A percentile compares a stretch with the other conserved stretches of the same genome.
phyloP scores from a whole-genome alignment of 2,329 filamentous ascomycete genomes.

The Claviceps quebecensis region DNA sequence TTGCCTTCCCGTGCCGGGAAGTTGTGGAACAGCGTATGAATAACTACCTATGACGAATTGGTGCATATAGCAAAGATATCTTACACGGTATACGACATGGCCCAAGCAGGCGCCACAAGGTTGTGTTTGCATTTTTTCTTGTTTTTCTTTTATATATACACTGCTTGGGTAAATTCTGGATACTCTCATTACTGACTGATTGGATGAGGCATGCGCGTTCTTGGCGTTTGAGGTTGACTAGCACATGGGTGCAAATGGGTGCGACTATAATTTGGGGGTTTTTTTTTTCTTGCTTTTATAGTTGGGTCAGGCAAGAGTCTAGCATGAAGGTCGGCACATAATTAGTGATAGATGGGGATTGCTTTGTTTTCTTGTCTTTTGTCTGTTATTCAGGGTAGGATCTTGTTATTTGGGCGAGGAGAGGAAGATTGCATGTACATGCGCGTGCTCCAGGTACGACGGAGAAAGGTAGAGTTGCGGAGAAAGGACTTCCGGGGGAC shows the following conservation, averaged over 20 bases:
- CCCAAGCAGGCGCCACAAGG: background rate
- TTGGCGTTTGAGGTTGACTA: background rate
- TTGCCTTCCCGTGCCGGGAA: background rate
- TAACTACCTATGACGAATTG: background rate
- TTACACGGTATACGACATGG: background rate
- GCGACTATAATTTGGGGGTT: background rate
- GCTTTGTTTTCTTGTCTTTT: too few relatives aligned
- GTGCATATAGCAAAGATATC: conserved; percentile 2
- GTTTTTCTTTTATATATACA: background rate
- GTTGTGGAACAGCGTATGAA: background rate
- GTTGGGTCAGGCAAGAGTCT: background rate
- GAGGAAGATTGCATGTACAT: too few relatives aligned
- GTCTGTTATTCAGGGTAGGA: too few relatives aligned
- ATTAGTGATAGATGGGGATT: too few relatives aligned
- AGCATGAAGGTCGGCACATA: too few relatives aligned
- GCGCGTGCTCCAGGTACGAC: too few relatives aligned
- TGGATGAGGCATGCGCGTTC: background rate
- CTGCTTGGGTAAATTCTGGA: background rate
- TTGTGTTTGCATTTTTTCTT: background rate
- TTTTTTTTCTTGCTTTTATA: background rate
- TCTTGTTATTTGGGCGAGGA: too few relatives aligned
- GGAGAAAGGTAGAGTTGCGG: too few relatives aligned
- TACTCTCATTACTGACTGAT: background rate
- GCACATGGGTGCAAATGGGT: background rate
- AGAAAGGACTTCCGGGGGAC: too few relatives aligned